These are phyloP conservation scores for Phytophthora colocasiae DNA, from an alignment of 352 stramenopile species.

Conservation along the genomic window DNA sequence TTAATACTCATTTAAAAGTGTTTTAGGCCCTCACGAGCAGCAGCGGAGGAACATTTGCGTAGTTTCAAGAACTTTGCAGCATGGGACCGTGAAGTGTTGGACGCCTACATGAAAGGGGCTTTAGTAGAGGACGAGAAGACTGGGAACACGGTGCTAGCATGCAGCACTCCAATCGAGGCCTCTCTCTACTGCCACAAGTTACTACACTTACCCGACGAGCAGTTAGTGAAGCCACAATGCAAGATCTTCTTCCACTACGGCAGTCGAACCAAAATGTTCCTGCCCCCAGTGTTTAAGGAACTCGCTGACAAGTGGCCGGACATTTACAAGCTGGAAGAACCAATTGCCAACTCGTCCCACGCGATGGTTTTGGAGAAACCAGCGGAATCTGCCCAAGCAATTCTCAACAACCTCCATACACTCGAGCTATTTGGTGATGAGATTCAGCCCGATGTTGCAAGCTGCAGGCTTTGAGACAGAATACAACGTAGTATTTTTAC, in stretches of 20 bases:
- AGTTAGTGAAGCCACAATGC: constrained; percentile 27
- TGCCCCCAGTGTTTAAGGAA: constrained; percentile 19
- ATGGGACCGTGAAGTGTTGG: constrained; percentile 47
- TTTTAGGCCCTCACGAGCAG: constrained; percentile 35
- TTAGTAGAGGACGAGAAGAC: constrained; percentile 27
- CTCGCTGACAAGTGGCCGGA: constrained; percentile 30
- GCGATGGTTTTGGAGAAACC: constrained; percentile 49
- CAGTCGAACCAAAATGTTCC: constrained; percentile 43
- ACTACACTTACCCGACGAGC: constrained; percentile 25
- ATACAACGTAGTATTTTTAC: background rate
- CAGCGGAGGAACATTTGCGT: constrained; percentile 37
- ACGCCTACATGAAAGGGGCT: constrained; percentile 40
- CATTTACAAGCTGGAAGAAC: constrained; percentile 35
- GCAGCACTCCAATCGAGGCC: constrained; percentile 48
- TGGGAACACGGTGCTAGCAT: constrained; percentile 34
- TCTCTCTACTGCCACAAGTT: constrained; percentile 40
- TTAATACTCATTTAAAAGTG: background rate
- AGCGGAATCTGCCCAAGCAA: constrained; percentile 29
- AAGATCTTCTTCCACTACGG: constrained; percentile 32
- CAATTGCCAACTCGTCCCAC: constrained; percentile 40
- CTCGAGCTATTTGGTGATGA: constrained; percentile 18
- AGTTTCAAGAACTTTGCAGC: constrained; percentile 48
- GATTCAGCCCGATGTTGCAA: constrained; percentile 2
- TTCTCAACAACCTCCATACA: constrained; percentile 27
- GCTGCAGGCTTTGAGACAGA: background rate